Base-by-base conservation (phyloP, 192 early-diverging fungal genomes). In the Rhizoclosmatium globosum region DNA sequence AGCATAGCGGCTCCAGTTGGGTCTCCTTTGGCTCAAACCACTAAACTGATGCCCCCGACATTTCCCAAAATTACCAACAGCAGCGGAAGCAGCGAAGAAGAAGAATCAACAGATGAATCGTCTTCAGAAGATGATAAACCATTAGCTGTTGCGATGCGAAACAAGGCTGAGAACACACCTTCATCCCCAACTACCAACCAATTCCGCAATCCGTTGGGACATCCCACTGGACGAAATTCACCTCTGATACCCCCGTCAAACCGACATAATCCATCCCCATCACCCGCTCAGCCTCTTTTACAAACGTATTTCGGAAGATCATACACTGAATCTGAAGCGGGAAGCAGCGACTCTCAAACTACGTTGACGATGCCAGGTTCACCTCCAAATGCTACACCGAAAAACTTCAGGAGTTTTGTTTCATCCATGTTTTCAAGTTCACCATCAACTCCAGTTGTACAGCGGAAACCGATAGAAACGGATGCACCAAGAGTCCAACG, bases 81-180 rank as follows among this genome's bases (percentile, higher is more conserved):
- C 50, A 13, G 9, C 44, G 19, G 42, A 2, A 68, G 67, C 67
- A 68, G 67, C 44, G 67, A 68, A 68, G 67, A 68, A 17, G 67
- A 68, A 13, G 67, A 68, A 9, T 42, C 39, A 9, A 13, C 7
- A 19, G 42, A 19, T 46, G 42, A 23, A 23, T 45, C 67, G 15
- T 68, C 67, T 11, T 68, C 67, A 17, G 67, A 68, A 45, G 67
- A 68, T 47, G 67, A 68, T 17, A 21, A 43, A 9, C 67, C 67
- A 17, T 43, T 68, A 13, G 21, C 67, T 46, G 43, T 46, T 2
- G 17, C 45, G 45, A 53, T 53, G 50, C 31, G 31, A 31, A 31
- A 31, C 31, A 23, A 17, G 15, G 45, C 38, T 43, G 67, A 68
- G 19, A 68, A 68, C 45, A 43, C 67, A 11, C 67, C 67, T n/a